These are phyloP conservation scores for Gardenia jasminoides DNA, from an alignment of 257 asterid genomes.

Conservation along the genomic window DNA sequence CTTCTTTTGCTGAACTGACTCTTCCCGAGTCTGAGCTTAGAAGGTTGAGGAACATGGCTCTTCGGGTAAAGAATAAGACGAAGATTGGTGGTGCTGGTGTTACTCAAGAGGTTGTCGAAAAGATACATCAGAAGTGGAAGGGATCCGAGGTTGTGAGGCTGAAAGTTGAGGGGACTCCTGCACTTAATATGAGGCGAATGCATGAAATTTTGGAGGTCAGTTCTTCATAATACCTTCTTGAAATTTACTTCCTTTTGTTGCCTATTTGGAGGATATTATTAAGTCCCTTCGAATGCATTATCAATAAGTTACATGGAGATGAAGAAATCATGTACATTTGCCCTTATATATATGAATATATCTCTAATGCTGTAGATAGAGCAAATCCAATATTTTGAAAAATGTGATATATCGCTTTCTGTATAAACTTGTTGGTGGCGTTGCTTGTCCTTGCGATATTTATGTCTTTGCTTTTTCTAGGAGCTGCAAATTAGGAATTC, in stretches of 20 bases:
- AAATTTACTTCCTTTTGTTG: conserved; percentile 1
- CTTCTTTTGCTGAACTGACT: conserved; percentile 69
- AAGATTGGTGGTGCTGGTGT: conserved; percentile 76
- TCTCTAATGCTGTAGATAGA: neutral
- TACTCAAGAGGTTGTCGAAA: conserved; percentile 72
- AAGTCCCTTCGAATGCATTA: neutral
- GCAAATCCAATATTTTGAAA: neutral
- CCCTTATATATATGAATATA: neutral
- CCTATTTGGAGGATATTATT: neutral
- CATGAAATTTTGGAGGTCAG: conserved; percentile 88
- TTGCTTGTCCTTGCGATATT: neutral
- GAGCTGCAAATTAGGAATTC: neutral
- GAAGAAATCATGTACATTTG: neutral
- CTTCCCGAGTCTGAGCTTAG: conserved; percentile 75
- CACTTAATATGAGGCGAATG: conserved; percentile 89
- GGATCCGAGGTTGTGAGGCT: conserved; percentile 74
- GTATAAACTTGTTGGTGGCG: neutral
- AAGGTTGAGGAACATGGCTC: conserved; percentile 71
- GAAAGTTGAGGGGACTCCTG: conserved; percentile 88
- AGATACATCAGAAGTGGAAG: conserved; percentile 83
- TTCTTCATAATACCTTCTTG: conserved; percentile 3
- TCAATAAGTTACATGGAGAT: neutral
- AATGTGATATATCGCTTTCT: neutral
- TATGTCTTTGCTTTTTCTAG: neutral
- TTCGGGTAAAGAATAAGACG: conserved; percentile 63